Evolutionary conservation across 1,284 basidiomycete species (phyloP).

Genomic region (Hypsizygus ulmarius): DNA sequence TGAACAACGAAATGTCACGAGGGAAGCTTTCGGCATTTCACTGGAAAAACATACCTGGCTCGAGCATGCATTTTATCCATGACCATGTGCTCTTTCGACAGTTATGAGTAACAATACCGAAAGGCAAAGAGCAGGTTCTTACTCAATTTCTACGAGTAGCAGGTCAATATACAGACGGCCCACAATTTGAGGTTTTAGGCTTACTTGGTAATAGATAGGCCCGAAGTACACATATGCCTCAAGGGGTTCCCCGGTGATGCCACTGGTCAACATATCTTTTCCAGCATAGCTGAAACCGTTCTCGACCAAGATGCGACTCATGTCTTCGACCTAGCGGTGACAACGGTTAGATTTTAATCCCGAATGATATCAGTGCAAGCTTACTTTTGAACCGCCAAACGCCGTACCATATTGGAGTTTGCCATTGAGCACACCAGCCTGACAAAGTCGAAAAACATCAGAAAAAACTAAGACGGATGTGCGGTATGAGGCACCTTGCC

Average conservation of each 20-base stretch:
- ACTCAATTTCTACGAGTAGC: slow-evolving; percentile 73
- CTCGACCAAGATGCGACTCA: slow-evolving; percentile 94
- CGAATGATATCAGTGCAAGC: slow-evolving; percentile 4
- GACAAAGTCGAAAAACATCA: slow-evolving; percentile 18
- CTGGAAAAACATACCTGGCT: slow-evolving; percentile 60
- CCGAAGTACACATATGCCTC: slow-evolving; percentile 99
- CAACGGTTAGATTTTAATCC: background rate
- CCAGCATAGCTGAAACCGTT: slow-evolving; percentile 96
- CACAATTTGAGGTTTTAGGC: slow-evolving; percentile 15
- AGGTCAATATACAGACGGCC: too few relatives aligned
- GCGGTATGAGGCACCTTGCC: slow-evolving; percentile 67
- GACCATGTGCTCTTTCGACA: slow-evolving; percentile 84
- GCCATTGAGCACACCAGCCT: slow-evolving; percentile 88
- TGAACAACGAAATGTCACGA: slow-evolving; percentile 8
- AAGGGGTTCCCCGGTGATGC: slow-evolving; percentile 94
- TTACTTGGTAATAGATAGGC: slow-evolving; percentile 96
- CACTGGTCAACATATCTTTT: slow-evolving; percentile 97
- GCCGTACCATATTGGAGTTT: slow-evolving; percentile 93
- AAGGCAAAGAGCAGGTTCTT: slow-evolving; percentile 27
- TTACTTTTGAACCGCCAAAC: slow-evolving; percentile 93
- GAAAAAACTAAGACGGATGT: slow-evolving; percentile 7
- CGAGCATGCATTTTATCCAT: slow-evolving; percentile 99
- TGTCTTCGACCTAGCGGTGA: slow-evolving; percentile 81
- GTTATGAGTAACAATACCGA: slow-evolving; percentile 12
- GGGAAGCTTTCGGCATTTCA: slow-evolving; percentile 7